phyloP scores from a whole-genome alignment of 169 alveolate genomes.

The Theileria equi region DNA sequence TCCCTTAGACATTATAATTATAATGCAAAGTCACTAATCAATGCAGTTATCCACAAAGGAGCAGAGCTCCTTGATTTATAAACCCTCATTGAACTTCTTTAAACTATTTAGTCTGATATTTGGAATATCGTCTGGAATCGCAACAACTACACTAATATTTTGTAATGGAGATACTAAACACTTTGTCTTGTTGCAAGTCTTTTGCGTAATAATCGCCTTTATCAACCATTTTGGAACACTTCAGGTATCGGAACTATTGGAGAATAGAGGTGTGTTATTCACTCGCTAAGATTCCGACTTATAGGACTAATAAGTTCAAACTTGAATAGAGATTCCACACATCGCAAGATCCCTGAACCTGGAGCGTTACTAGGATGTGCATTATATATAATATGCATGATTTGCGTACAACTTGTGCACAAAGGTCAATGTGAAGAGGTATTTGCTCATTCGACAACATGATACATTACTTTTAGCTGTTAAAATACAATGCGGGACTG shows the following conservation, averaged over 20 bases:
- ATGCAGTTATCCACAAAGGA: not conserved
- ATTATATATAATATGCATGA: constrained; percentile 21
- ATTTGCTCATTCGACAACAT: not conserved
- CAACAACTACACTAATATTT: constrained; percentile 3
- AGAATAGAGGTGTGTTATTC: not conserved
- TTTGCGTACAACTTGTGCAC: not conserved
- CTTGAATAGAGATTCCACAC: constrained; percentile 5
- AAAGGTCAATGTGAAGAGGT: constrained; percentile 5
- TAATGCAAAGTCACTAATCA: no score
- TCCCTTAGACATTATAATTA: no score
- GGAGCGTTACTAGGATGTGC: constrained; percentile 58
- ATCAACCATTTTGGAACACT: not conserved
- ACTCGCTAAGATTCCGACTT: not conserved
- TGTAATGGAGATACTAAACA: not conserved
- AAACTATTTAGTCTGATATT: constrained; percentile 4
- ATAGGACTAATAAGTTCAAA: constrained; percentile 25
- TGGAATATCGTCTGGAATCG: constrained; percentile 2
- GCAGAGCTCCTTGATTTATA: not conserved
- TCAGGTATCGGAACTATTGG: constrained; percentile 1
- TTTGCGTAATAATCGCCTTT: not conserved
- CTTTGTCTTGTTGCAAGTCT: not conserved
- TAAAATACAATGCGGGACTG: constrained; percentile 1
- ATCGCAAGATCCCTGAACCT: constrained; percentile 58
- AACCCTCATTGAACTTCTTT: constrained; percentile 4
- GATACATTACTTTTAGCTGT: not conserved